These are phyloP conservation scores for Penicillium subrubescens DNA, from an alignment of 495 filamentous ascomycete genomes.

Conservation along the genomic window DNA sequence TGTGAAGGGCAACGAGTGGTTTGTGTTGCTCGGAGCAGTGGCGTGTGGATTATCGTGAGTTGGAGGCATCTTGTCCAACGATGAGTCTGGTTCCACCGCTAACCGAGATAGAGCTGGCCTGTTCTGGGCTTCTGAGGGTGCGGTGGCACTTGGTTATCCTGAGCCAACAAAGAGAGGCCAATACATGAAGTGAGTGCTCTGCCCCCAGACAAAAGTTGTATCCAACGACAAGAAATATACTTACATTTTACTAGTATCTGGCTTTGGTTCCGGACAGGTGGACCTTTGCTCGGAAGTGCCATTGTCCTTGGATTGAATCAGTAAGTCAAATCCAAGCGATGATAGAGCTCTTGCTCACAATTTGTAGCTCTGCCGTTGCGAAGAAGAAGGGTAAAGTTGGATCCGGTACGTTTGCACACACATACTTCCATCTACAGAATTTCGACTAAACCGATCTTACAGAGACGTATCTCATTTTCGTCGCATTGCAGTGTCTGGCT, in stretches of 20 bases:
- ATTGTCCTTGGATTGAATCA: conserved; percentile 64
- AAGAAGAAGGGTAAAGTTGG: conserved; percentile 33
- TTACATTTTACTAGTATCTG: conserved; percentile 43
- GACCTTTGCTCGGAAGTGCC: conserved; percentile 62
- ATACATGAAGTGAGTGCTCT: conserved; percentile 45
- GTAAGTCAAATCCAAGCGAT: conserved; percentile 9
- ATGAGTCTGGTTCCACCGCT: neutral
- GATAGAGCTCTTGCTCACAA: conserved; percentile 21
- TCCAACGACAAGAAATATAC: neutral
- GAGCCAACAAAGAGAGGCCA: conserved; percentile 60
- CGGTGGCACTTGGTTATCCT: conserved; percentile 64
- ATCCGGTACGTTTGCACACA: conserved; percentile 23
- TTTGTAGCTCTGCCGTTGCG: conserved; percentile 14
- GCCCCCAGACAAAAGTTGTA: neutral
- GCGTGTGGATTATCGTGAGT: conserved; percentile 60
- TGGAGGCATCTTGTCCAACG: neutral
- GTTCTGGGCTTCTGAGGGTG: conserved; percentile 67
- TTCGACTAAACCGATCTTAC: neutral
- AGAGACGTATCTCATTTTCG: conserved; percentile 59
- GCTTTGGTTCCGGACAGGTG: conserved; percentile 59
- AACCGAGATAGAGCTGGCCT: conserved; percentile 49
- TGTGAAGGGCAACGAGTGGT: conserved; percentile 57
- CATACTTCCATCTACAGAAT: neutral
- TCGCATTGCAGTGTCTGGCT: conserved; percentile 58
- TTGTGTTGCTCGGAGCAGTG: conserved; percentile 63